phyloP scores from a whole-genome alignment of 768 basidiomycete genomes.

The Pulveroboletus sp. region DNA sequence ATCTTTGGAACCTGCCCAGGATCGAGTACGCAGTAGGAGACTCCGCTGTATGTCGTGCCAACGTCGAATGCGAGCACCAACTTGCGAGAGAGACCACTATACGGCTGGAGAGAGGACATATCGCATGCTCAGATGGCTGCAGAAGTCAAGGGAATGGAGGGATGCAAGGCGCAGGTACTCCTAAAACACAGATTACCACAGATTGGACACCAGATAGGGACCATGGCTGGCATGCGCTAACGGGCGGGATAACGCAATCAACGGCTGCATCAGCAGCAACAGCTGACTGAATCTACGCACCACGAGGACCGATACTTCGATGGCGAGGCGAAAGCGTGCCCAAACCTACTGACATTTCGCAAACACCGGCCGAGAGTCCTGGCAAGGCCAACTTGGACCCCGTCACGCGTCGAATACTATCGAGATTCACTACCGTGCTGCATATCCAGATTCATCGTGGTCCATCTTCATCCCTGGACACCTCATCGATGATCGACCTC shows the following conservation, averaged over 20 bases:
- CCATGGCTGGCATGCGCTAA: neutral
- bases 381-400: no score
- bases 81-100: constrained; percentile 36
- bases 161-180: neutral
- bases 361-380: no score
- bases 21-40: constrained; percentile 34
- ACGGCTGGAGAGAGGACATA: constrained; percentile 31
- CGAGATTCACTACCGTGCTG: no score
- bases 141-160: neutral
- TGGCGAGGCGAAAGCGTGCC: neutral
- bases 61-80: constrained; percentile 42
- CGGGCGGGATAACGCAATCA: no score
- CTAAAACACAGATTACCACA: neutral
- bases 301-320: neutral
- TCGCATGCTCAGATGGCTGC: neutral
- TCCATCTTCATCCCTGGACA: no score
- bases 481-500: no score
- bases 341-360: no score
- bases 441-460: no score
- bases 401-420: no score
- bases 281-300: neutral
- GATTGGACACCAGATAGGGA: neutral
- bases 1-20: constrained; percentile 33
- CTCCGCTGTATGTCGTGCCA: constrained; percentile 41
- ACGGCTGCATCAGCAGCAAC: neutral